Conservation (phyloP, 2,329 filamentous ascomycete species). For the Sclerotinia sclerotiorum region DNA sequence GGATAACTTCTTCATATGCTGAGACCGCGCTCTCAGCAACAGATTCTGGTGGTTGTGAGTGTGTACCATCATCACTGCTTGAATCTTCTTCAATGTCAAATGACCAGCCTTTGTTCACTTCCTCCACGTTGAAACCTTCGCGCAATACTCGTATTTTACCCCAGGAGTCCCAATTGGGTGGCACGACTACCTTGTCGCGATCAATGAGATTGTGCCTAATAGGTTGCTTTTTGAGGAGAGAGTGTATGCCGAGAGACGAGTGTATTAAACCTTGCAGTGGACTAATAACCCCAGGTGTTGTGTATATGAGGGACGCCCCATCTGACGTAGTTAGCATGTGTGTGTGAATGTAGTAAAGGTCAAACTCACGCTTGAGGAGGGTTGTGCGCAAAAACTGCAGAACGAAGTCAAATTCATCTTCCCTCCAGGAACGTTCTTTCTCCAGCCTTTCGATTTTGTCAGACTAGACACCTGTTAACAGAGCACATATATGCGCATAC, state of each 20-base stretch:
- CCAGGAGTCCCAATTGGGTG: slow-evolving; percentile 98
- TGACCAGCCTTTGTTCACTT: slow-evolving; percentile 80
- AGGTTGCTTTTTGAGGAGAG: slow-evolving; percentile 72
- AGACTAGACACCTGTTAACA: slow-evolving; percentile 29
- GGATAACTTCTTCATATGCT: slow-evolving; percentile 77
- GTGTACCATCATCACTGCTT: slow-evolving; percentile 38
- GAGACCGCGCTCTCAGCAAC: slow-evolving; percentile 59
- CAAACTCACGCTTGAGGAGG: slow-evolving; percentile 72
- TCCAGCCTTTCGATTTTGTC: slow-evolving; percentile 71
- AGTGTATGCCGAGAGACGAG: slow-evolving; percentile 82
- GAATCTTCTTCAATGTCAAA: slow-evolving; percentile 69
- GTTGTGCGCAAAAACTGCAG: slow-evolving; percentile 90
- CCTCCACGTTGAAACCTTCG: slow-evolving; percentile 90
- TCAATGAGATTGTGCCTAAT: slow-evolving; percentile 91
- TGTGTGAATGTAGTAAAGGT: background rate
- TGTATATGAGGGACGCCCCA: slow-evolving; percentile 82
- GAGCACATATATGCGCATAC: background rate
- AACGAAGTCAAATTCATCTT: slow-evolving; percentile 95
- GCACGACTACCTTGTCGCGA: slow-evolving; percentile 89
- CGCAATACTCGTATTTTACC: slow-evolving; percentile 91
- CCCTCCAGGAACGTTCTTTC: slow-evolving; percentile 88
- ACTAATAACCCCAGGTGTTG: slow-evolving; percentile 71
- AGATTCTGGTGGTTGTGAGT: slow-evolving; percentile 27
- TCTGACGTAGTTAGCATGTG: slow-evolving; percentile 50
- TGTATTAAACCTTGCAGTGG: slow-evolving; percentile 79